phyloP scores from a whole-genome alignment of 352 stramenopile genomes.

The Plasmopara halstedii region DNA sequence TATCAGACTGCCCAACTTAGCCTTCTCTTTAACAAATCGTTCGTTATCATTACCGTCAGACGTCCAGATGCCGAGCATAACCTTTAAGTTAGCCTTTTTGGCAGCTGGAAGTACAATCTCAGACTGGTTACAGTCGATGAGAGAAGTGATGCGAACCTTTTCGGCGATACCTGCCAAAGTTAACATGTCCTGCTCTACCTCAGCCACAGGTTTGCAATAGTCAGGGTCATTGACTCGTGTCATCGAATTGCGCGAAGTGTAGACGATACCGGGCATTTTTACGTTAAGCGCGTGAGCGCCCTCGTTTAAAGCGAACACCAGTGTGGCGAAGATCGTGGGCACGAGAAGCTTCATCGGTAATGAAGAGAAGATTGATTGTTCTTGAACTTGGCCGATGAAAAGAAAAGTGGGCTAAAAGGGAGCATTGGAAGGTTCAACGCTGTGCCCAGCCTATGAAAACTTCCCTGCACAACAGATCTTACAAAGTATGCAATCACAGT shows the following conservation, averaged over 20 bases:
- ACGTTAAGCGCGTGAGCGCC: slow-evolving; percentile 33
- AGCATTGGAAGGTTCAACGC: too few relatives aligned
- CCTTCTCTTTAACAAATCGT: slow-evolving; percentile 42
- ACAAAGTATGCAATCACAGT: too few relatives aligned
- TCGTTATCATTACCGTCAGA: slow-evolving; percentile 24
- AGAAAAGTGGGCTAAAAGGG: too few relatives aligned
- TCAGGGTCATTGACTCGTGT: too few relatives aligned
- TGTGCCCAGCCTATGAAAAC: too few relatives aligned
- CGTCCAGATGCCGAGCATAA: slow-evolving; percentile 65
- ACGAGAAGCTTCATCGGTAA: slow-evolving; percentile 36
- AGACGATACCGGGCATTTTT: slow-evolving; percentile 62
- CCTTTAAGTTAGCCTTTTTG: slow-evolving; percentile 34
- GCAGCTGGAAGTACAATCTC: slow-evolving; percentile 38
- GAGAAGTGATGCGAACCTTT: slow-evolving; percentile 59
- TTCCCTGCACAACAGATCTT: too few relatives aligned
- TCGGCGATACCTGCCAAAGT: slow-evolving; percentile 34
- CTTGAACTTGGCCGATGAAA: too few relatives aligned
- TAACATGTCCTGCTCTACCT: slow-evolving; percentile 62
- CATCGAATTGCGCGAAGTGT: too few relatives aligned
- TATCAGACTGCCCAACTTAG: slow-evolving; percentile 31
- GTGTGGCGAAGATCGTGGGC: slow-evolving; percentile 9
- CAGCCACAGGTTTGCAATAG: too few relatives aligned
- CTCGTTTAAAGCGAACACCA: slow-evolving; percentile 9
- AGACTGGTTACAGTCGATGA: slow-evolving; percentile 47
- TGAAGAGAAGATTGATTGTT: too few relatives aligned